A percentile compares a stretch with the other conserved stretches of the same genome.
phyloP scores from a whole-genome alignment of 2,329 filamentous ascomycete genomes.

The Fusarium guadeloupense region DNA sequence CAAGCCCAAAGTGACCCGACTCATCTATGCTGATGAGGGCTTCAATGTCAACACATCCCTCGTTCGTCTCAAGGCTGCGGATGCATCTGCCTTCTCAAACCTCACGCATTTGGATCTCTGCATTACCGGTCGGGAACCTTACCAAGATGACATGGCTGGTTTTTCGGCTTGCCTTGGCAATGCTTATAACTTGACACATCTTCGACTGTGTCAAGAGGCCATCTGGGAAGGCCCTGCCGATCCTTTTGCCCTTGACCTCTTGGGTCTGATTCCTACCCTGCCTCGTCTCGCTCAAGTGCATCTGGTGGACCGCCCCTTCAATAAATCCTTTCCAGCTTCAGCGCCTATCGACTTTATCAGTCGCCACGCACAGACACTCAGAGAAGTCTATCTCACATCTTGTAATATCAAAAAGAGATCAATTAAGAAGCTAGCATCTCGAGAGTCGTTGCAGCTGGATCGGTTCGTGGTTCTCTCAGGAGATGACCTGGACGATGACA shows the following conservation, averaged over 20 bases:
- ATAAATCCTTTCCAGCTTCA: background rate
- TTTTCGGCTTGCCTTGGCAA: background rate
- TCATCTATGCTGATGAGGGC: constrained; percentile 6
- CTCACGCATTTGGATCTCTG: constrained; percentile 11
- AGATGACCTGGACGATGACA: background rate
- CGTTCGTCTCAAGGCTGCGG: background rate
- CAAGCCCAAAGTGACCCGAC: background rate
- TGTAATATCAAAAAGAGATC: background rate
- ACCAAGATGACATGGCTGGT: background rate
- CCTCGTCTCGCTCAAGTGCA: background rate
- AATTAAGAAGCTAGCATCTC: background rate
- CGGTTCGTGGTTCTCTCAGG: constrained; percentile 3
- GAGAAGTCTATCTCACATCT: background rate
- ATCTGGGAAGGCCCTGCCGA: background rate
- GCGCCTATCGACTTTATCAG: background rate
- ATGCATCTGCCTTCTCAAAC: background rate
- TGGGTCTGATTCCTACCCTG: background rate
- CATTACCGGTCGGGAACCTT: background rate
- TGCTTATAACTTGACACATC: background rate
- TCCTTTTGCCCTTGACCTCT: background rate
- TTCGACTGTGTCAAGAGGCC: constrained; percentile 5
- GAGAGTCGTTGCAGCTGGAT: background rate
- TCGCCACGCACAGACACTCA: constrained; percentile 4
- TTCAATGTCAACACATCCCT: background rate
- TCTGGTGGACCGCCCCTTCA: background rate